phyloP scores from a whole-genome alignment of 2,329 filamentous ascomycete genomes.

The Aureobasidium sp. region DNA sequence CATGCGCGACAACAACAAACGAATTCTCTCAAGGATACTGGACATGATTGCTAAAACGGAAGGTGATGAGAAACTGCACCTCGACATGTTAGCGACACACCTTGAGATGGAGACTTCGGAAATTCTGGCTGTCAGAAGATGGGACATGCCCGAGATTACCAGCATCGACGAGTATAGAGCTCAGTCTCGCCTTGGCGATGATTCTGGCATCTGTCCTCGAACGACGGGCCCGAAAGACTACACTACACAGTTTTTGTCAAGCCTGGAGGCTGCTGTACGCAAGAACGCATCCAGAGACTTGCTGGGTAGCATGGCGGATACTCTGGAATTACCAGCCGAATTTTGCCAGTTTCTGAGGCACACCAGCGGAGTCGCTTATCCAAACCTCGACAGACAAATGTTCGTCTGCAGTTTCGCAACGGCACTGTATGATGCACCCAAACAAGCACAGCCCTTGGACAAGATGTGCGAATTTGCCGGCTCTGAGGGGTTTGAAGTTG shows the following conservation, averaged over 20 bases:
- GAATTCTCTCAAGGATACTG: neutral
- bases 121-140: neutral
- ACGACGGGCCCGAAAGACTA: neutral
- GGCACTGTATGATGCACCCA: no score
- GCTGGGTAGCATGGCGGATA: neutral
- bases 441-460: neutral
- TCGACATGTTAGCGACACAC: neutral
- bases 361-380: neutral
- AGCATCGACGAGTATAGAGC: neutral
- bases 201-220: neutral
- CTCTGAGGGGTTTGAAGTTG: neutral
- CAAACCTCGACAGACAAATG: neutral
- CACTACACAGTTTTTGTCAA: neutral
- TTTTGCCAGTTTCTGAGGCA: neutral
- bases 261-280: neutral
- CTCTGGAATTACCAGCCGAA: neutral
- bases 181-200: neutral
- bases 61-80: neutral
- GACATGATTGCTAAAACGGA: neutral
- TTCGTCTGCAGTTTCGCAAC: neutral
- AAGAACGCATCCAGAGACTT: neutral
- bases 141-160: neutral
- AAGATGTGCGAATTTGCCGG: neutral
- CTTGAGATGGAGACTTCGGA: neutral
- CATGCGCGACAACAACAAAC: neutral